A percentile compares a stretch with the other conserved stretches of the same genome.
These are phyloP conservation scores for Sugiyamaella qingdaonensis DNA, from an alignment of 805 yeast genomes.

Conservation along the genomic window DNA sequence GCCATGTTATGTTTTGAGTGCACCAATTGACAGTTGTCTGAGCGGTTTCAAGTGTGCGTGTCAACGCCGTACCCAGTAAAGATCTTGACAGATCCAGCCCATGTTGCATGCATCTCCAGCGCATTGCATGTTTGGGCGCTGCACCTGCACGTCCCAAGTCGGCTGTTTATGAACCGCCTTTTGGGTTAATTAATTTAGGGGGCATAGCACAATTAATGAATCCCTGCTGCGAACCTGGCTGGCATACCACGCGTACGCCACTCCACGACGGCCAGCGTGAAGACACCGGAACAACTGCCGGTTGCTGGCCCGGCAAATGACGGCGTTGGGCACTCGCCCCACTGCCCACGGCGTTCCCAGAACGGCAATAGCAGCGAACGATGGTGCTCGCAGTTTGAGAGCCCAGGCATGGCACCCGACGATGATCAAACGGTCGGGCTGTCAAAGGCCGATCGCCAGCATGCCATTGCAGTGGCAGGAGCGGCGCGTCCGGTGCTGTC, in stretches of 20 bases:
- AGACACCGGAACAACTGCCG: too few relatives aligned
- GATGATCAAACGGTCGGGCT: conserved; percentile 4
- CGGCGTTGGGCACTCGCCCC: too few relatives aligned
- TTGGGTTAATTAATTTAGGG: too few relatives aligned
- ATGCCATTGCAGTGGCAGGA: too few relatives aligned
- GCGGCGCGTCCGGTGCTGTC: too few relatives aligned
- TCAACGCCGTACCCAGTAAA: not conserved
- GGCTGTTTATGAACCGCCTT: too few relatives aligned
- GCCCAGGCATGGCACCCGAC: not conserved
- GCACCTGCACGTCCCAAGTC: too few relatives aligned
- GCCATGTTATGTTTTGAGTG: conserved; percentile 1
- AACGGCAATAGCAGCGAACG: not conserved
- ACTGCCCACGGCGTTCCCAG: not conserved
- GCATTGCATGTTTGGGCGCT: conserved; percentile 1
- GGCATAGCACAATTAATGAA: too few relatives aligned
- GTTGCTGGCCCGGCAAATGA: too few relatives aligned
- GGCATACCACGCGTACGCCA: too few relatives aligned
- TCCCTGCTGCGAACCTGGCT: too few relatives aligned
- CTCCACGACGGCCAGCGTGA: too few relatives aligned
- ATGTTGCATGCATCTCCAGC: not conserved
- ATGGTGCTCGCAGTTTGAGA: not conserved
- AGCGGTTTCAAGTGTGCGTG: conserved; percentile 2
- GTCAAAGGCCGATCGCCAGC: conserved; percentile 1
- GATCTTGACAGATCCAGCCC: conserved; percentile 2
- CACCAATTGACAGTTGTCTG: not conserved